Percentiles rank a stretch among this genome's conserved stretches.
Evolutionary conservation across 257 asterid species (phyloP).

Genomic region (Verbascum thapsus): DNA sequence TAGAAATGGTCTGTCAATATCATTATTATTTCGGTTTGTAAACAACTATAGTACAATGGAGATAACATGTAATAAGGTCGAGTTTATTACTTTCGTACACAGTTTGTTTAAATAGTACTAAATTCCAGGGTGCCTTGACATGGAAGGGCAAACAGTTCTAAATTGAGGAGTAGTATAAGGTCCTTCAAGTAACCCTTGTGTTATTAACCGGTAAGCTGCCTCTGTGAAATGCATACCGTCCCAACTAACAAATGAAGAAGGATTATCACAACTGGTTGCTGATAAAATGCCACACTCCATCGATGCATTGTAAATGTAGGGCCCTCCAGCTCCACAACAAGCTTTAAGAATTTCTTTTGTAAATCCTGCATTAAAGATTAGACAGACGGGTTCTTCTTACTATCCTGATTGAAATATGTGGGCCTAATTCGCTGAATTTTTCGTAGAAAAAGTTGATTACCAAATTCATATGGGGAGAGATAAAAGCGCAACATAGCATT

Average conservation of each 20-base stretch:
- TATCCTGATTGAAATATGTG: too few relatives aligned
- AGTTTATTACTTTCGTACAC: too few relatives aligned
- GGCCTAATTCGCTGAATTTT: too few relatives aligned
- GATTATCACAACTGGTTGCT: slow-evolving; percentile 32
- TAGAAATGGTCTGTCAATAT: not conserved
- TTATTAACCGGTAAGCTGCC: slow-evolving; percentile 40
- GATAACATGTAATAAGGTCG: too few relatives aligned
- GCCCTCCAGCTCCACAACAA: slow-evolving; percentile 48
- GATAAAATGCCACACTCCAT: slow-evolving; percentile 10
- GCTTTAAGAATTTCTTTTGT: slow-evolving; percentile 22
- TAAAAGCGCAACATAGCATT: slow-evolving; percentile 41
- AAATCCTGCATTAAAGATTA: not conserved
- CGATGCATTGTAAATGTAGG: slow-evolving; percentile 21
- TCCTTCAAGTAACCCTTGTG: slow-evolving; percentile 28
- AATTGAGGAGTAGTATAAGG: slow-evolving; percentile 27
- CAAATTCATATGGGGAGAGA: too few relatives aligned
- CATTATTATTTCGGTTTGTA: too few relatives aligned
- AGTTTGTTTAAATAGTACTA: too few relatives aligned
- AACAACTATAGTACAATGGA: too few relatives aligned
- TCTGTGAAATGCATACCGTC: slow-evolving; percentile 50
- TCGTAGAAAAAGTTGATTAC: not conserved
- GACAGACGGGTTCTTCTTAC: not conserved
- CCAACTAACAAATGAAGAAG: slow-evolving; percentile 37
- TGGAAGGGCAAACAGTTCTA: too few relatives aligned
- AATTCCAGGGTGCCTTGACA: too few relatives aligned